Evolutionary conservation across 1,139 yeast species (phyloP).

Genomic region (Kurtzmaniella quercitrusa): DNA sequence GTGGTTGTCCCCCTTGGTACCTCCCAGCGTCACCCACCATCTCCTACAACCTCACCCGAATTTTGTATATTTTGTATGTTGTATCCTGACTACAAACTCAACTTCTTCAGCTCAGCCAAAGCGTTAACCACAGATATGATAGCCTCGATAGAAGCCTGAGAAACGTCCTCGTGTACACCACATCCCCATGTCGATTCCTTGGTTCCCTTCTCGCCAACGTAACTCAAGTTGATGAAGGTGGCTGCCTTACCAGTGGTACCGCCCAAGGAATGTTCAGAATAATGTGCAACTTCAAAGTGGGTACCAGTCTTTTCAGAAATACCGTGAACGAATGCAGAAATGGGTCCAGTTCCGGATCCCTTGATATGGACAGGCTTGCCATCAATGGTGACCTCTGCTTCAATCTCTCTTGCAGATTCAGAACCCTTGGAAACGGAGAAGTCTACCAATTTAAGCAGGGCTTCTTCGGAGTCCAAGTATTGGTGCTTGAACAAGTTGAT

Average conservation of each 20-base stretch:
- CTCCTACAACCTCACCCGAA: too few species aligned
- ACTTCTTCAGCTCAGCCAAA: conserved; percentile 24
- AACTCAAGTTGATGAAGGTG: conserved; percentile 40
- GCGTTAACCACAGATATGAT: conserved; percentile 40
- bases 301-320: conserved; percentile 29
- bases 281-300: conserved; percentile 38
- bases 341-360: conserved; percentile 47
- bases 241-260: conserved; percentile 45
- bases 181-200: conserved; percentile 39
- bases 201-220: conserved; percentile 21
- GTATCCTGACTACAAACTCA: neutral
- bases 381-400: conserved; percentile 20
- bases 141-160: conserved; percentile 46
- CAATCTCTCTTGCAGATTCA: conserved; percentile 26
- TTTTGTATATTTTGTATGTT: neutral
- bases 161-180: conserved; percentile 43
- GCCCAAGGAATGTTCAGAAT: conserved; percentile 43
- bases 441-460: conserved; percentile 27
- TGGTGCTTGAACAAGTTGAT: conserved; percentile 32
- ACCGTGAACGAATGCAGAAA: conserved; percentile 44
- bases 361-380: conserved; percentile 20
- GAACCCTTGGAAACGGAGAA: conserved; percentile 27
- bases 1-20: too few species aligned
- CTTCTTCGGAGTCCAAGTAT: conserved; percentile 21
- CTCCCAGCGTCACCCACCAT: too few species aligned